Evolutionary conservation across 768 basidiomycete genomes (phyloP).

Genomic region (Pleurotus cornucopiae): DNA sequence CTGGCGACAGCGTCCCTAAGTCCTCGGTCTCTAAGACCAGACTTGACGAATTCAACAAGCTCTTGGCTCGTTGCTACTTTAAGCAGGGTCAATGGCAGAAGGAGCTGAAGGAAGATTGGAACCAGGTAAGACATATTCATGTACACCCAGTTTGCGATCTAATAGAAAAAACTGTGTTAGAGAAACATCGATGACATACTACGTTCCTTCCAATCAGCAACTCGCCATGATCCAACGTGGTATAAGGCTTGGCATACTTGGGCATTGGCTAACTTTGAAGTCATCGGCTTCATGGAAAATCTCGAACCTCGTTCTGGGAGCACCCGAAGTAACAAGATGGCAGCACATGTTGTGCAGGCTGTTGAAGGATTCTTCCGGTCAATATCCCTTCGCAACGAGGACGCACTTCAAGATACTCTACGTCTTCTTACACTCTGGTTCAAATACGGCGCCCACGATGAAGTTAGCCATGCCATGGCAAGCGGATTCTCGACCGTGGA

Average conservation of each 20-base stretch:
- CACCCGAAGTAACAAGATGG: conserved; percentile 58
- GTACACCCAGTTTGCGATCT: conserved; percentile 6
- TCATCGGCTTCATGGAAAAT: conserved; percentile 76
- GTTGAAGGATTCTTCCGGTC: conserved; percentile 97
- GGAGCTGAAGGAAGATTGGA: conserved; percentile 77
- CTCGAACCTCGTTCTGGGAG: conserved; percentile 57
- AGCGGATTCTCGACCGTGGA: conserved; percentile 85
- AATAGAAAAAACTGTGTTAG: conserved; percentile 31
- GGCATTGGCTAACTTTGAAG: conserved; percentile 95
- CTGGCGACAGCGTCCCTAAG: neutral
- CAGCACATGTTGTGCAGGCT: conserved; percentile 85
- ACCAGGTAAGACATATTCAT: conserved; percentile 44
- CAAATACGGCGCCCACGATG: conserved; percentile 88
- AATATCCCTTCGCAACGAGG: conserved; percentile 83
- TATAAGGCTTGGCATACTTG: conserved; percentile 99
- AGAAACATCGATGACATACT: conserved; percentile 79
- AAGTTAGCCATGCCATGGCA: conserved; percentile 86
- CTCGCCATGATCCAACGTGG: conserved; percentile 92
- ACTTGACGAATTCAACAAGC: conserved; percentile 63
- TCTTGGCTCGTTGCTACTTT: conserved; percentile 95
- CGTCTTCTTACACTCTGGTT: conserved; percentile 96
- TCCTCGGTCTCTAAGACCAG: conserved; percentile 53
- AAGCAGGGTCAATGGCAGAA: conserved; percentile 96
- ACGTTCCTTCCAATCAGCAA: conserved; percentile 80
- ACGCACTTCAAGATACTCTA: conserved; percentile 91